Evolutionary conservation across 169 alveolate genomes (phyloP).

Genomic region (Cryptosporidium ryanae): DNA sequence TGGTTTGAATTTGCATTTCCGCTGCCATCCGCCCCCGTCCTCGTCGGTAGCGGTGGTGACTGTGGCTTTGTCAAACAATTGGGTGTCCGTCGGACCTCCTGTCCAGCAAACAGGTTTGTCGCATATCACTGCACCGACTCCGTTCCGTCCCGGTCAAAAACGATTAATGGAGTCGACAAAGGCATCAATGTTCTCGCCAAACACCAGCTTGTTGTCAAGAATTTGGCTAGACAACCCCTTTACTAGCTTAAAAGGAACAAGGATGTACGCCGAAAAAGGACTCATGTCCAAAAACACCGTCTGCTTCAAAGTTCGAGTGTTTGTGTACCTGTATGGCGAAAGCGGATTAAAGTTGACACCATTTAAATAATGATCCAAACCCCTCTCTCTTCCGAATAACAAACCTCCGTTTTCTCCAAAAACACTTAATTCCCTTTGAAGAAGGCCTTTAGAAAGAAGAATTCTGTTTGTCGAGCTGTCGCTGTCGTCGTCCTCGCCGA

Average conservation of each 20-base stretch:
- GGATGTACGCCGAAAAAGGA: slow-evolving; percentile 55
- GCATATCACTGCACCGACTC: too few species aligned
- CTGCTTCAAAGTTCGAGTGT: slow-evolving; percentile 19
- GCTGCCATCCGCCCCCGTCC: too few species aligned
- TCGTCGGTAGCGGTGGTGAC: too few species aligned
- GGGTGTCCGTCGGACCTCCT: too few species aligned
- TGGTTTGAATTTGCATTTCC: too few species aligned
- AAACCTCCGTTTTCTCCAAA: too few species aligned
- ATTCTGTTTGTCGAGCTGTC: background rate
- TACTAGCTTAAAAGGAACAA: slow-evolving; percentile 46
- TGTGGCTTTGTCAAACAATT: too few species aligned
- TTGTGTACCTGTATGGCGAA: slow-evolving; percentile 20
- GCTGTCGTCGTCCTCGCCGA: background rate
- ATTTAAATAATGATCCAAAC: background rate
- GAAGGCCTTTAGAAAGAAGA: background rate
- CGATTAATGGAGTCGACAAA: slow-evolving; percentile 35
- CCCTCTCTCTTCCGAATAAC: background rate
- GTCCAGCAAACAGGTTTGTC: too few species aligned
- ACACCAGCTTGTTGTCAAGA: slow-evolving; percentile 28
- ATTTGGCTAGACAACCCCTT: slow-evolving; percentile 31
- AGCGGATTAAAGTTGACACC: background rate
- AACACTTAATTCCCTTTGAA: background rate
- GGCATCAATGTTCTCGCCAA: slow-evolving; percentile 28
- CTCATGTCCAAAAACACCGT: slow-evolving; percentile 50
- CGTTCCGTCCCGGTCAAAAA: background rate